Evolutionary conservation across 352 stramenopile species (phyloP).

Genomic region (Globisporangium rhizosaccharum): DNA sequence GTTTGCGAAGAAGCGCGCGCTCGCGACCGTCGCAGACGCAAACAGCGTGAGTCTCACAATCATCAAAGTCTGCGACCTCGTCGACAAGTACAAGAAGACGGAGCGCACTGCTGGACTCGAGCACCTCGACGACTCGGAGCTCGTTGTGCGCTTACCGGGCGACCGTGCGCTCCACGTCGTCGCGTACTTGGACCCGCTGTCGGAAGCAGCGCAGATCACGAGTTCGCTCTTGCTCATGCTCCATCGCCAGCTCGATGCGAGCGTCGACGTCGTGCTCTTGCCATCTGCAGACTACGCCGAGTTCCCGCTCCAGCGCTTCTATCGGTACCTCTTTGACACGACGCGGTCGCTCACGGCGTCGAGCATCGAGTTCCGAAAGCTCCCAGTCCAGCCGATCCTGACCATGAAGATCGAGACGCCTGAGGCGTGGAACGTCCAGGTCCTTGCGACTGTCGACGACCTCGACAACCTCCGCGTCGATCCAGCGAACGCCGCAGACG

Average conservation of each 20-base stretch:
- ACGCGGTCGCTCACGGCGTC: constrained; percentile 31
- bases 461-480: constrained; percentile 91
- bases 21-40: constrained; percentile 41
- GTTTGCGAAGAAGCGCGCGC: constrained; percentile 55
- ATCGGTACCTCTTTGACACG: constrained; percentile 85
- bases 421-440: constrained; percentile 92
- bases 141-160: constrained; percentile 32
- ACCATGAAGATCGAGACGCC: constrained; percentile 93
- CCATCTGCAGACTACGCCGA: constrained; percentile 71
- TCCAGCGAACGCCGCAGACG: constrained; percentile 37
- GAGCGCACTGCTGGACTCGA: constrained; percentile 32
- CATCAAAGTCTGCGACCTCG: constrained; percentile 68
- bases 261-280: constrained; percentile 59
- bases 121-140: constrained; percentile 23
- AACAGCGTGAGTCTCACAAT: constrained; percentile 62
- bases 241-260: constrained; percentile 62
- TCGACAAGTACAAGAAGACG: constrained; percentile 69
- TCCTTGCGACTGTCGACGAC: constrained; percentile 63
- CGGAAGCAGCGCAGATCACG: constrained; percentile 83
- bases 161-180: constrained; percentile 55
- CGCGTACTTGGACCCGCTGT: constrained; percentile 89
- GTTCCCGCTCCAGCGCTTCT: constrained; percentile 91
- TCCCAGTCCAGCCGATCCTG: constrained; percentile 85
- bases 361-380: constrained; percentile 64
- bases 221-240: constrained; percentile 85